These are phyloP conservation scores for Fraxinus cuspidata DNA, from an alignment of 257 asterid species.

Conservation along the genomic window DNA sequence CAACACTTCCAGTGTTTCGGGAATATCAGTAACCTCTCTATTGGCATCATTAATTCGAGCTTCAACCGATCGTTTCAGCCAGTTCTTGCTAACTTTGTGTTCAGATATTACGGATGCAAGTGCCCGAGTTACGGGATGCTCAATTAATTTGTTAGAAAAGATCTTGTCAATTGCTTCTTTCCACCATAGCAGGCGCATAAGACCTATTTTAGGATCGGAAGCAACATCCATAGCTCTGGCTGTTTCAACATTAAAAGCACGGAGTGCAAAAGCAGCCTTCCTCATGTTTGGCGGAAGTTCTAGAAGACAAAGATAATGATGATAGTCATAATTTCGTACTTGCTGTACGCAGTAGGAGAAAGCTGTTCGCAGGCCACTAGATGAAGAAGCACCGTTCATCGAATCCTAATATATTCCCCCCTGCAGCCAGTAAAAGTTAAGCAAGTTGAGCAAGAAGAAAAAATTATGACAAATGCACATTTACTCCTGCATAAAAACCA, in stretches of 20 bases:
- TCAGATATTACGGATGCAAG: constrained; percentile 64
- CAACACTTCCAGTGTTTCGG: constrained; percentile 61
- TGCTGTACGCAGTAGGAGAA: constrained; percentile 87
- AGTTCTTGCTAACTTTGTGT: constrained; percentile 63
- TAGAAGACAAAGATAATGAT: constrained; percentile 95
- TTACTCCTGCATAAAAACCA: neutral
- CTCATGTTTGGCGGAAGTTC: constrained; percentile 88
- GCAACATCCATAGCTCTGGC: constrained; percentile 91
- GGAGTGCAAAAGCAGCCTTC: constrained; percentile 82
- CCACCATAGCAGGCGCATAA: constrained; percentile 97
- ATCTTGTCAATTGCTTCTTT: constrained; percentile 88
- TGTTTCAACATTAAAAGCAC: constrained; percentile 90
- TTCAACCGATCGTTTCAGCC: constrained; percentile 83
- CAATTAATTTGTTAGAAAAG: constrained; percentile 63
- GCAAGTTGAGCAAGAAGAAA: neutral
- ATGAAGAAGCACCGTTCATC: constrained; percentile 56
- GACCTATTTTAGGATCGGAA: constrained; percentile 94
- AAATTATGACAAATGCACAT: neutral
- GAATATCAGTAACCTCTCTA: constrained; percentile 59
- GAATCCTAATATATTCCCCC: constrained; percentile 11
- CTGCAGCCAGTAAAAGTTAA: constrained; percentile 28
- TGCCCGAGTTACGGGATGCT: constrained; percentile 93
- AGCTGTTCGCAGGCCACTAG: constrained; percentile 57
- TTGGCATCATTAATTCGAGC: constrained; percentile 85
- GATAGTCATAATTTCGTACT: constrained; percentile 88